Percentiles rank a stretch among this genome's conserved stretches.
These are phyloP conservation scores for Paramarasmius palmivorus DNA, from an alignment of 1,284 basidiomycete species.

Conservation along the genomic window DNA sequence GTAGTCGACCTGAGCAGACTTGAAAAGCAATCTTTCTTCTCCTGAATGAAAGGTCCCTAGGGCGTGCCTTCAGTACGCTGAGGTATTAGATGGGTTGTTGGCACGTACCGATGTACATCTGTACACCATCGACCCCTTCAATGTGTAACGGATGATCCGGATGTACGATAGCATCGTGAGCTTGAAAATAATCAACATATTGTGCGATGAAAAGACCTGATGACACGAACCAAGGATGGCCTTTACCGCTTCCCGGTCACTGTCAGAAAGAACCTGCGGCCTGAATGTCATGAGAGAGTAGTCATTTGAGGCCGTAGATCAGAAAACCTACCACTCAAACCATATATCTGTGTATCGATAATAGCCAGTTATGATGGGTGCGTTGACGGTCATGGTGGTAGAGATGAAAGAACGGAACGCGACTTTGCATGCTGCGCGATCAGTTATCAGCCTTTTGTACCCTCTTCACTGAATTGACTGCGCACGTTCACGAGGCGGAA, in stretches of 20 bases:
- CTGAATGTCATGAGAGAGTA: neutral
- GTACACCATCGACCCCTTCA: slow-evolving; percentile 60
- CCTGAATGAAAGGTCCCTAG: slow-evolving; percentile 63
- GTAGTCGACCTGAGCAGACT: slow-evolving; percentile 83
- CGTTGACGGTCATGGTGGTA: slow-evolving; percentile 1
- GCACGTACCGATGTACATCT: slow-evolving; percentile 67
- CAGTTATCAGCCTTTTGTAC: neutral
- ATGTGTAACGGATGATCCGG: slow-evolving; percentile 73
- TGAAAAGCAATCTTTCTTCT: slow-evolving; percentile 73
- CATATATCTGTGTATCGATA: slow-evolving; percentile 80
- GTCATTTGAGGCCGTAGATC: neutral
- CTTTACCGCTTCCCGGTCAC: slow-evolving; percentile 65
- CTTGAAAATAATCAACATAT: slow-evolving; percentile 24
- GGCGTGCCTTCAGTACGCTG: neutral
- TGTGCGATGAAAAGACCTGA: neutral
- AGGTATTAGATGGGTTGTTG: neutral
- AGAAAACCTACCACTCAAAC: slow-evolving; percentile 42
- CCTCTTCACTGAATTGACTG: too few relatives aligned
- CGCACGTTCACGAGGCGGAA: too few relatives aligned
- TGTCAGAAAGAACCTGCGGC: slow-evolving; percentile 17
- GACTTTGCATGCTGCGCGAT: neutral
- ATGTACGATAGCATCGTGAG: slow-evolving; percentile 64
- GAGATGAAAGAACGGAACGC: neutral
- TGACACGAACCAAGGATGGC: slow-evolving; percentile 50
- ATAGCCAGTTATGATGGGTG: slow-evolving; percentile 60